A percentile compares a stretch with the other conserved stretches of the same genome.
These are phyloP conservation scores for Tympanopsis confertula DNA, from an alignment of 2,329 filamentous ascomycete species.

Conservation along the genomic window DNA sequence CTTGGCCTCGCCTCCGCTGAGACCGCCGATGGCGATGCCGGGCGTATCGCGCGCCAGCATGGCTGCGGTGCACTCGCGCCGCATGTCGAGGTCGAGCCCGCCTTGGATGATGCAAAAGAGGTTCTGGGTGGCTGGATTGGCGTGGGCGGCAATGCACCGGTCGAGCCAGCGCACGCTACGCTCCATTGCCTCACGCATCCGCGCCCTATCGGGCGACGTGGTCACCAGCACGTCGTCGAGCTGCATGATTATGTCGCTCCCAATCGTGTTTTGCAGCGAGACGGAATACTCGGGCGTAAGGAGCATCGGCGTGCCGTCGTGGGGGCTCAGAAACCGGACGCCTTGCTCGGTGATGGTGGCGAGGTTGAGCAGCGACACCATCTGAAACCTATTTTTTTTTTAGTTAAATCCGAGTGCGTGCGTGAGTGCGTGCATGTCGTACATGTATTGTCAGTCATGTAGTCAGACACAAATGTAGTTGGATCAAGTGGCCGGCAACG, in stretches of 20 bases:
- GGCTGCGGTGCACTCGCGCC: slow-evolving; percentile 68
- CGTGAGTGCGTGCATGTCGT: neutral
- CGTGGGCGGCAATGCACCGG: slow-evolving; percentile 82
- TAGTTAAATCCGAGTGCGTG: slow-evolving; percentile 7
- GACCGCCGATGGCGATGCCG: slow-evolving; percentile 87
- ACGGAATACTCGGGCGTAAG: slow-evolving; percentile 97
- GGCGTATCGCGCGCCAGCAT: slow-evolving; percentile 90
- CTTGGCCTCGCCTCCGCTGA: slow-evolving; percentile 93
- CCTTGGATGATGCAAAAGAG: slow-evolving; percentile 98
- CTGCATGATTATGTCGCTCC: slow-evolving; percentile 99
- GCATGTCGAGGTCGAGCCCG: slow-evolving; percentile 77
- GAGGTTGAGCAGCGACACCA: slow-evolving; percentile 90
- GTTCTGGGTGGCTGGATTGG: slow-evolving; percentile 73
- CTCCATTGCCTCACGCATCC: slow-evolving; percentile 92
- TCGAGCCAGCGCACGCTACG: slow-evolving; percentile 92
- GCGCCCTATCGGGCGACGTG: slow-evolving; percentile 75
- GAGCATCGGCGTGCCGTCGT: slow-evolving; percentile 91
- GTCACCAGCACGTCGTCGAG: slow-evolving; percentile 96
- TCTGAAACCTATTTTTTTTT: slow-evolving; percentile 66
- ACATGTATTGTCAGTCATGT: neutral
- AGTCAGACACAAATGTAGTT: neutral
- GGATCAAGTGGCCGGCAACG: neutral
- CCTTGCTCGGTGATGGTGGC: slow-evolving; percentile 92
- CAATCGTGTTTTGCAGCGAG: slow-evolving; percentile 88
- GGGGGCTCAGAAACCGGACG: slow-evolving; percentile 88